These are phyloP conservation scores for Carex arenaria DNA, from an alignment of 202 grass and related monocot genomes.

Conservation along the genomic window DNA sequence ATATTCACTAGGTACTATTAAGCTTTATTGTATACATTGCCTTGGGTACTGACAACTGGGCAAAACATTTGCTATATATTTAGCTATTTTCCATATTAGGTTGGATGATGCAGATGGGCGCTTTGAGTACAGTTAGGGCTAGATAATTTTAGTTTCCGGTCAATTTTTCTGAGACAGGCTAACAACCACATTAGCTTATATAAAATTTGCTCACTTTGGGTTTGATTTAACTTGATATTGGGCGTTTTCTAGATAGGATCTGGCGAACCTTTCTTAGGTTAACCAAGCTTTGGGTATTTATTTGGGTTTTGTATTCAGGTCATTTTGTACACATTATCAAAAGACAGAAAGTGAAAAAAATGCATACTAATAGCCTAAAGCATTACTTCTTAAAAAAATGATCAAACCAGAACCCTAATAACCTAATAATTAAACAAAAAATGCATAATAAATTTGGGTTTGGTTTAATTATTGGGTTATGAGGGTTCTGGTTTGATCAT, in stretches of 20 bases:
- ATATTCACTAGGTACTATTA: conserved; percentile 46
- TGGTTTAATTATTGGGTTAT: not conserved
- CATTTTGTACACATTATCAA: not conserved
- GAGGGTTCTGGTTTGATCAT: not conserved
- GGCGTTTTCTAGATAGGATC: not conserved
- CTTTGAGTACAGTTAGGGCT: not conserved
- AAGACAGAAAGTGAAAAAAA: no score
- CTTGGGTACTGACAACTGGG: not conserved
- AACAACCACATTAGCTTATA: not conserved
- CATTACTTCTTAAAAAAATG: not conserved
- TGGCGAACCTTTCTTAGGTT: not conserved
- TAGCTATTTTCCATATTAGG: not conserved
- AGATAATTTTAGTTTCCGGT: not conserved
- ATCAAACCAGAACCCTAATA: no score
- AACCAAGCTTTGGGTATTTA: not conserved
- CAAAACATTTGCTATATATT: not conserved
- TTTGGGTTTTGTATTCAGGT: not conserved
- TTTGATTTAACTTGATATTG: not conserved
- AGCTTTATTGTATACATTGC: not conserved
- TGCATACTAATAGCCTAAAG: not conserved
- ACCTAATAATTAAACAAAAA: no score
- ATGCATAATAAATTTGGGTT: no score
- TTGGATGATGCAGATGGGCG: not conserved
- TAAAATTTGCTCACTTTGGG: not conserved
- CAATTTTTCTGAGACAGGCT: not conserved